These are phyloP conservation scores for Suillus luteus DNA, from an alignment of 768 basidiomycete species.

Conservation along the genomic window DNA sequence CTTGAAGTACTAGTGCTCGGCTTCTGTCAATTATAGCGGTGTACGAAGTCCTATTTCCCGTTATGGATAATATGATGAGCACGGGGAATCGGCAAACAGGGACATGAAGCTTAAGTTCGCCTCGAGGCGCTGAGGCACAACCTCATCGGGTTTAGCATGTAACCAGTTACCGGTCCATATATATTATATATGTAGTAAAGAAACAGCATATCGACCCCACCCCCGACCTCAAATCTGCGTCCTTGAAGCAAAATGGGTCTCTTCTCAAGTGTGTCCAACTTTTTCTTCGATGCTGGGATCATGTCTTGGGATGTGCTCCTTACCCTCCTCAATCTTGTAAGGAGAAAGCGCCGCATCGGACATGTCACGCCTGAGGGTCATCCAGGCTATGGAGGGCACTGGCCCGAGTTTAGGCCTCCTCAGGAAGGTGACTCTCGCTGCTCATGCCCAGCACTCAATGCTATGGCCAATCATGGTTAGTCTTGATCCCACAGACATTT, in stretches of 20 bases:
- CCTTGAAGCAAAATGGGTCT: neutral
- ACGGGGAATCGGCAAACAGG: too few relatives aligned
- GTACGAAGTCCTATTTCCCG: too few relatives aligned
- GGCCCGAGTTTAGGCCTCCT: constrained; percentile 68
- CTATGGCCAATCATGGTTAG: constrained; percentile 83
- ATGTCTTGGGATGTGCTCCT: constrained; percentile 55
- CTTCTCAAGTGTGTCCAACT: neutral
- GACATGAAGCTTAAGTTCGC: too few relatives aligned
- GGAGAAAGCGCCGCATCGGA: constrained; percentile 47
- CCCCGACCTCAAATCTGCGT: neutral
- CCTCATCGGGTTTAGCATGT: neutral
- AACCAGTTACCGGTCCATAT: neutral
- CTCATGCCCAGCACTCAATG: constrained; percentile 76
- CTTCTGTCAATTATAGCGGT: too few relatives aligned
- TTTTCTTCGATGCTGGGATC: constrained; percentile 27
- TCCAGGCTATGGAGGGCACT: constrained; percentile 62
- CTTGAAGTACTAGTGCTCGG: too few relatives aligned
- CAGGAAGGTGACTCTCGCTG: constrained; percentile 66
- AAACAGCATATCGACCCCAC: neutral
- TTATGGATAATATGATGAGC: too few relatives aligned
- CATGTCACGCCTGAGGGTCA: constrained; percentile 56
- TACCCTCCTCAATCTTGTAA: constrained; percentile 52
- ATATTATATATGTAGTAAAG: neutral
- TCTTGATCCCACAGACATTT: neutral
- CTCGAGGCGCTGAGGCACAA: too few relatives aligned